These are phyloP conservation scores for Epichloe glyceriae DNA, from an alignment of 2,329 filamentous ascomycete species.

Conservation along the genomic window DNA sequence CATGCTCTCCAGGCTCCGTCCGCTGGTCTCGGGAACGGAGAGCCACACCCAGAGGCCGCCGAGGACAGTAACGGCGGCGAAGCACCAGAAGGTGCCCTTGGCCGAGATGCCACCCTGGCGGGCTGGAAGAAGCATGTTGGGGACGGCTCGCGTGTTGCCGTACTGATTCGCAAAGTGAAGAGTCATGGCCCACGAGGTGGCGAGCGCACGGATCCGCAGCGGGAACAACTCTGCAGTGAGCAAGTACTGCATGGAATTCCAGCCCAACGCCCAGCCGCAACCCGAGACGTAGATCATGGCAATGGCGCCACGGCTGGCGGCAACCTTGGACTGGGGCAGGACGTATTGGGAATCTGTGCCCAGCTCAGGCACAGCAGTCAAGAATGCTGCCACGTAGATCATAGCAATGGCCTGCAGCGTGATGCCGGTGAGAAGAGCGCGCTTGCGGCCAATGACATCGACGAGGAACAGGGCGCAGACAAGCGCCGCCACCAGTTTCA, in stretches of 20 bases:
- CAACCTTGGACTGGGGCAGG: conserved; percentile 34
- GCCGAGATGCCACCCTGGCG: conserved; percentile 35
- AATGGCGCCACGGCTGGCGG: conserved; percentile 52
- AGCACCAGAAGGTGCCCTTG: conserved; percentile 67
- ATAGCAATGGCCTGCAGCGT: conserved; percentile 46
- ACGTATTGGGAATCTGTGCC: conserved; percentile 34
- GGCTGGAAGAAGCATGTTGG: conserved; percentile 52
- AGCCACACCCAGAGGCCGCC: conserved; percentile 61
- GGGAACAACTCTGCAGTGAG: conserved; percentile 69
- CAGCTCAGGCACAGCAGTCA: conserved; percentile 48
- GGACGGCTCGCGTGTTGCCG: conserved; percentile 62
- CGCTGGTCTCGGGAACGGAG: conserved; percentile 59
- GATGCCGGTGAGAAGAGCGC: conserved; percentile 47
- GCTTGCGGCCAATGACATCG: conserved; percentile 65
- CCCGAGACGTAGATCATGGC: conserved; percentile 62
- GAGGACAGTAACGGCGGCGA: conserved; percentile 52
- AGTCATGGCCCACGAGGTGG: conserved; percentile 61
- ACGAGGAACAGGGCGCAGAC: conserved; percentile 66
- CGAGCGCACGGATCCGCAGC: conserved; percentile 56
- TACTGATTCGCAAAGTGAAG: conserved; percentile 72
- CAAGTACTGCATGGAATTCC: conserved; percentile 69
- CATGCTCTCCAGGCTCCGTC: conserved; percentile 54
- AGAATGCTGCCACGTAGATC: conserved; percentile 48
- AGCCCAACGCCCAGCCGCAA: conserved; percentile 57
- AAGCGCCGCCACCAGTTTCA: conserved; percentile 56